Base-by-base conservation (phyloP, 2,329 filamentous ascomycete genomes). In the Knoxdaviesia proteae region DNA sequence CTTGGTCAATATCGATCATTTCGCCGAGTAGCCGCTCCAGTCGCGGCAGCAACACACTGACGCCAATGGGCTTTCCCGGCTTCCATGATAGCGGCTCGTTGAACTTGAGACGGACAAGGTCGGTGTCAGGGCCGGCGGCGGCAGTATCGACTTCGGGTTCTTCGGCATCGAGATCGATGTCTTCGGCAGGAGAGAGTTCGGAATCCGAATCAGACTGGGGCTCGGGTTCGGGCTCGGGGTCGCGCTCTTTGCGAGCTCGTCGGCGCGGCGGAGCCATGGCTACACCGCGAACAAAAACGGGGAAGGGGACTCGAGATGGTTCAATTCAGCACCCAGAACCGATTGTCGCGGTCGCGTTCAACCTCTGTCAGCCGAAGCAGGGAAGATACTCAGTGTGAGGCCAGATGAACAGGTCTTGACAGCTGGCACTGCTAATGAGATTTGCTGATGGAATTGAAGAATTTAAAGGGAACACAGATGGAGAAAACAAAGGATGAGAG, bases 31-130 rank as follows among this genome's bases (percentile, higher is more conserved):
- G 72, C 42, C 71, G 66, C 58, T 88, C 80, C 42, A 98, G 73
- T 40, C 90, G 78, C 53, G 75, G 71, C 50, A 94, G 67, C 41
- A 98, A 73, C 50, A 87, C 84, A 49, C 74, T 77, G 40, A 87
- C 83, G 35, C 81, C 67, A 53, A 98, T 94, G 42, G 86, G 76
- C 60, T 84, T 90, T 46, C 88, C 90, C 38, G 87, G 84, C 55
- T 81, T 81, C 83, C 90, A 94, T 56, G 84, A 83, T 45, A 98
- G 67, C 48, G 84, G 69, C 55, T 94, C 78, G 53, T 87, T 74
- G 68, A 96, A 96, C 50, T 75, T 65, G 40, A 98, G 72, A 44
- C 58, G 61, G 38, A 50, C 53, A 45, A 53, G 48, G 42, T 57
- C 54, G 42, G 48, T 46, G 31, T 51, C 47, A 32, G 40, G 38